Evolutionary conservation across 1,284 basidiomycete species (phyloP), one percentile per base, ranked within the genome.

Genomic region (Moesziomyces sp.): DNA sequence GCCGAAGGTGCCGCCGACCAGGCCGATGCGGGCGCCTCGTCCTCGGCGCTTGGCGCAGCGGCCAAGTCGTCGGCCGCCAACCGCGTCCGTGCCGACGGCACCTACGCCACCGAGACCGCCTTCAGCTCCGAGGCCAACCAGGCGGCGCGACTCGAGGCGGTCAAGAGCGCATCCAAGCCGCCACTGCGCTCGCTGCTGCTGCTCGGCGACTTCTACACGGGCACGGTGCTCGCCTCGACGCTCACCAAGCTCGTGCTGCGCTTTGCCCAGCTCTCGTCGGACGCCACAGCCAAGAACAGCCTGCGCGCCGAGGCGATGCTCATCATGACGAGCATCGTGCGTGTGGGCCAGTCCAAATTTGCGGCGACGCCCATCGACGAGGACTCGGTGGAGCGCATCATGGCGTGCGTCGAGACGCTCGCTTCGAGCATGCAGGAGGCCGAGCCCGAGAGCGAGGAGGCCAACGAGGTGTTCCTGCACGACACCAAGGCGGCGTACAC

Each of bases 131-230:
- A 90, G 51, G 87, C 90, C 23, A 87, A 89, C 46, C 86, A 88
- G 46, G 50, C 47, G 7, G 91, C 90, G 9, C 88, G 88, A 52
- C 85, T 93, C 54, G 92, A 95, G 74, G 90, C 91, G 43, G 91
- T 92, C 70, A 94, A 94, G 84, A 88, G 91, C 30, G 92, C 93
- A 28, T 86, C 90, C 23, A 98, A 97, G 86, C 96, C 96, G 2
- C 94, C 95, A 33, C 86, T 99, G 53, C 87, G 97, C 91, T 92
- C 93, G 5, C 86, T 99, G 46, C 90, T 99, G 54, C 88, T 99
- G 46, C 92, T 92, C 35, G 97, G 97, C 33, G 97, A 99, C 86
- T 99, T 97, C 86, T 99, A 94, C 86, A 99, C 95, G 14, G 94
- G 92, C 7, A 88, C 93, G 5, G 94, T 97, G 3, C 88, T 99